A percentile compares a stretch with the other conserved stretches of the same genome.
phyloP scores from a whole-genome alignment of 169 alveolate species.

The Fabrea salina region DNA sequence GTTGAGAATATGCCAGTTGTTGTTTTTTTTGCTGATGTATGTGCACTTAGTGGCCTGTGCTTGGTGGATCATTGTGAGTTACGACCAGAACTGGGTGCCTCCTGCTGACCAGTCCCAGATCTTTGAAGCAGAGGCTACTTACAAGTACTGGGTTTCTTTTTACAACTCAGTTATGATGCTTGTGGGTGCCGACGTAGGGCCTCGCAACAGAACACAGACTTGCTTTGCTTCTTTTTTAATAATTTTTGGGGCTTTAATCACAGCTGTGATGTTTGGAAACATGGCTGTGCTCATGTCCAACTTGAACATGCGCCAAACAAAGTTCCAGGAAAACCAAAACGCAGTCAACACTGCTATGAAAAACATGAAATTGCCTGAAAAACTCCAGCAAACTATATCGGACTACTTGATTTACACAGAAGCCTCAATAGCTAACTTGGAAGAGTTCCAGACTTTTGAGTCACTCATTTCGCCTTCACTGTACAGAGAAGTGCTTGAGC shows the following conservation, averaged over 20 bases:
- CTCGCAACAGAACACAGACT: neutral
- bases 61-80: neutral
- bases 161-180: neutral
- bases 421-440: neutral
- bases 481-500: neutral
- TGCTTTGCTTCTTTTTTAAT: neutral
- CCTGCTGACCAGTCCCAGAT: neutral
- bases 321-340: neutral
- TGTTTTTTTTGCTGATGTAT: neutral
- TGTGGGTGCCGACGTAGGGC: neutral
- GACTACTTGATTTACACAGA: neutral
- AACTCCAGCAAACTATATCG: neutral
- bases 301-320: neutral
- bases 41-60: constrained; percentile 20
- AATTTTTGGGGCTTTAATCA: constrained; percentile 13
- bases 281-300: neutral
- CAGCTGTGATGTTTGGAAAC: constrained; percentile 15
- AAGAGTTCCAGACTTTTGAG: neutral
- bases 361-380: constrained; percentile 14
- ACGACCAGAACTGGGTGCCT: neutral
- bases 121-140: neutral
- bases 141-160: neutral
- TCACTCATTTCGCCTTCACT: constrained; percentile 11
- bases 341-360: neutral
- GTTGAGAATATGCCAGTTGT: neutral